Conservation (phyloP, 1,139 yeast species). For the Hyphopichia buzzinii region DNA sequence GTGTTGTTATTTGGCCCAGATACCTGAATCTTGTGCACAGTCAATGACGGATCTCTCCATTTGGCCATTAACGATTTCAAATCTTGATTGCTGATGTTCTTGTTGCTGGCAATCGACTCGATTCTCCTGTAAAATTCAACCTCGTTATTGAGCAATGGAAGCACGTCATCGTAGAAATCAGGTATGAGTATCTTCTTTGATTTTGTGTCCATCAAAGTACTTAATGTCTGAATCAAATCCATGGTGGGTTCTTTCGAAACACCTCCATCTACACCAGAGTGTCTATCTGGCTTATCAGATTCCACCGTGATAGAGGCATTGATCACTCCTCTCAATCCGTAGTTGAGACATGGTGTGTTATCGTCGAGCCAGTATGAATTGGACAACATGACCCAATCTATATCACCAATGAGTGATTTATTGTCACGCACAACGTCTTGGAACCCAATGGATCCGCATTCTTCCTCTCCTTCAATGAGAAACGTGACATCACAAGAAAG, state of each 20-base stretch:
- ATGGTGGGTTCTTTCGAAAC: slow-evolving; percentile 83
- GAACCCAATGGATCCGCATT: slow-evolving; percentile 87
- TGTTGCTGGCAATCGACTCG: slow-evolving; percentile 30
- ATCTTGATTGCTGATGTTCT: slow-evolving; percentile 27
- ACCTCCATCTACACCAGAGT: slow-evolving; percentile 97
- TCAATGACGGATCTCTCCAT: slow-evolving; percentile 90
- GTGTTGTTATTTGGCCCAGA: slow-evolving; percentile 91
- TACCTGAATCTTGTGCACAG: slow-evolving; percentile 82
- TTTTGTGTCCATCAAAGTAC: slow-evolving; percentile 57
- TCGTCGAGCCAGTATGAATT: slow-evolving; percentile 96
- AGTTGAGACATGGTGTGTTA: slow-evolving; percentile 82
- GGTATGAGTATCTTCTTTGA: slow-evolving; percentile 65
- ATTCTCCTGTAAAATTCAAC: slow-evolving; percentile 61
- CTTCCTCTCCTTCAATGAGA: slow-evolving; percentile 93
- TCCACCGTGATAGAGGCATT: slow-evolving; percentile 70
- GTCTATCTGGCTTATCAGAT: slow-evolving; percentile 82
- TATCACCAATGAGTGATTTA: slow-evolving; percentile 53
- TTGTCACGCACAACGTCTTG: slow-evolving; percentile 58
- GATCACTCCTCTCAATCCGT: slow-evolving; percentile 89
- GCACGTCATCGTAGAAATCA: slow-evolving; percentile 64
- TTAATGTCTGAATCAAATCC: slow-evolving; percentile 72
- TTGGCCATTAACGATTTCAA: slow-evolving; percentile 65
- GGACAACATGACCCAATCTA: slow-evolving; percentile 88
- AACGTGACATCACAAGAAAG: slow-evolving; percentile 76
- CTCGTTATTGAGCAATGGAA: slow-evolving; percentile 57